phyloP scores from a whole-genome alignment of 371 early-diverging fungal species.

The Apophysomyces ossiformis region DNA sequence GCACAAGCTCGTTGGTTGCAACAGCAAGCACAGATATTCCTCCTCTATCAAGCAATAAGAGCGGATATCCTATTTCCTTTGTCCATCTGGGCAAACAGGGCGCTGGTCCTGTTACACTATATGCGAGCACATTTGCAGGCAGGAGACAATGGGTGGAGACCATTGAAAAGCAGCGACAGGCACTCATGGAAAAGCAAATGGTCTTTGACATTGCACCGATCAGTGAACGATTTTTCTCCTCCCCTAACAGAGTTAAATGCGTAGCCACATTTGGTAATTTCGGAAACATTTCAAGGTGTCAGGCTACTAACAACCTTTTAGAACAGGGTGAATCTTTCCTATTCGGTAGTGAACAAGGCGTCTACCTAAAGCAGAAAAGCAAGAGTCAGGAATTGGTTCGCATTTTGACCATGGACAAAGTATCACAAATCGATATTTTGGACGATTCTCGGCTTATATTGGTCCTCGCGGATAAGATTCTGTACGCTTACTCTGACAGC shows the following conservation, averaged over 20 bases:
- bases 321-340: slow-evolving; percentile 25
- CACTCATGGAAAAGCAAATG: slow-evolving; percentile 58
- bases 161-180: slow-evolving; percentile 74
- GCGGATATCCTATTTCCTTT: slow-evolving; percentile 70
- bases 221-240: slow-evolving; percentile 38
- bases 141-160: slow-evolving; percentile 85
- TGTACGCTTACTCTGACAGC: slow-evolving; percentile 76
- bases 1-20: slow-evolving; percentile 22
- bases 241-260: slow-evolving; percentile 45
- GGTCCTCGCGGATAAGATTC: slow-evolving; percentile 77
- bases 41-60: slow-evolving; percentile 27
- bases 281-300: not conserved
- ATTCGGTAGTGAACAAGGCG: slow-evolving; percentile 33
- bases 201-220: slow-evolving; percentile 62
- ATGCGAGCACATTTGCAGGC: slow-evolving; percentile 73
- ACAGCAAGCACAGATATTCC: slow-evolving; percentile 20
- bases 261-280: slow-evolving; percentile 38
- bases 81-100: slow-evolving; percentile 79
- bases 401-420: slow-evolving; percentile 72
- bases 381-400: slow-evolving; percentile 35
- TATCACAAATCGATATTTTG: slow-evolving; percentile 81
- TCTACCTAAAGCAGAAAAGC: slow-evolving; percentile 19
- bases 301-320: not conserved
- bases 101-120: slow-evolving; percentile 66
- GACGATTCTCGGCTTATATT: slow-evolving; percentile 71